Percentiles rank a stretch among this genome's conserved stretches.
Evolutionary conservation across 768 basidiomycete genomes (phyloP).

Genomic region (Tubosaeta sp.): DNA sequence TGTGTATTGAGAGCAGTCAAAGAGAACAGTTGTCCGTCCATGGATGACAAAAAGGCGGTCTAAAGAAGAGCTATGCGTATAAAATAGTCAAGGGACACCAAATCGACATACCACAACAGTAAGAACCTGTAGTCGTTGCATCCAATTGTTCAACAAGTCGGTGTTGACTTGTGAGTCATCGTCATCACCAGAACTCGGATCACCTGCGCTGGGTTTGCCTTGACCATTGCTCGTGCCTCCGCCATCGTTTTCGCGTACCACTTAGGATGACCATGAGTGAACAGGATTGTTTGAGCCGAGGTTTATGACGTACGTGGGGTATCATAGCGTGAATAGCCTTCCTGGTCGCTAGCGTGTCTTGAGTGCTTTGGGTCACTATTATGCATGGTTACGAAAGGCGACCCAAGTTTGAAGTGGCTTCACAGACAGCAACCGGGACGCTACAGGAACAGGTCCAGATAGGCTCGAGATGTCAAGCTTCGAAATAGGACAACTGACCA

Average conservation of each 20-base stretch:
- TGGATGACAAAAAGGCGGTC: constrained; percentile 29
- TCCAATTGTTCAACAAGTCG: constrained; percentile 23
- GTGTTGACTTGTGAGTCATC: constrained; percentile 13
- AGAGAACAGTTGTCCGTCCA: constrained; percentile 27
- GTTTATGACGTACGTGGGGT: constrained; percentile 14
- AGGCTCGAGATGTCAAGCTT: background rate
- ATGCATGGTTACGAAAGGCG: background rate
- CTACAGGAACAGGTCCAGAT: background rate
- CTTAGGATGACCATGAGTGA: constrained; percentile 4
- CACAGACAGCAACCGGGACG: background rate
- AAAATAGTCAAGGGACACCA: background rate
- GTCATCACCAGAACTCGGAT: background rate
- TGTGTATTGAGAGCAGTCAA: constrained; percentile 22
- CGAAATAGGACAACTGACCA: constrained; percentile 9
- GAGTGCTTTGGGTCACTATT: background rate
- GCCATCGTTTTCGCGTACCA: constrained; percentile 1
- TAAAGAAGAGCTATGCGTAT: constrained; percentile 5
- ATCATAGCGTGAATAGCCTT: constrained; percentile 3
- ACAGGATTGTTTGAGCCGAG: background rate
- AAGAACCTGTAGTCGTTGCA: constrained; percentile 24
- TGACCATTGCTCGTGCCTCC: constrained; percentile 5
- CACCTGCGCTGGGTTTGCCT: constrained; percentile 5
- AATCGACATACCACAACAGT: constrained; percentile 25
- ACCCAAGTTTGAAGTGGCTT: background rate
- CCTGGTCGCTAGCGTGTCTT: background rate